These are phyloP conservation scores for Phlebiopsis gigantea DNA, from an alignment of 768 basidiomycete genomes.

Conservation along the genomic window DNA sequence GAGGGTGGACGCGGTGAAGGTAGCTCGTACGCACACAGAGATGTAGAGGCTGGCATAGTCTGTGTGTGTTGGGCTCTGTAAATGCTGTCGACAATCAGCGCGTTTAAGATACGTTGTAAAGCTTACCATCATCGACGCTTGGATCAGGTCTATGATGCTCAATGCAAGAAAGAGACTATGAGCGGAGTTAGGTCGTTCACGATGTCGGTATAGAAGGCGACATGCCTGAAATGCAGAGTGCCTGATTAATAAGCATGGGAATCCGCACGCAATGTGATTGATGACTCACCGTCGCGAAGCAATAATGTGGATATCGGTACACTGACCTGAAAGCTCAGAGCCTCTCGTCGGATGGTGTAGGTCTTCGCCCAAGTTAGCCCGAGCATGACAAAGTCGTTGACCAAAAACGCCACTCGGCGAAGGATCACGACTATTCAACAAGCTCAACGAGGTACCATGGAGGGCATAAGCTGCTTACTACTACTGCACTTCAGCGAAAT, in stretches of 20 bases:
- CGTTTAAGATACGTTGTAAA: background rate
- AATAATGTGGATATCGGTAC: slow-evolving; percentile 4
- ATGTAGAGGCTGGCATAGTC: background rate
- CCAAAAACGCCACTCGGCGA: background rate
- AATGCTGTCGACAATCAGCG: background rate
- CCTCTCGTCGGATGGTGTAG: slow-evolving; percentile 1
- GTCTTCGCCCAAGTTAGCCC: slow-evolving; percentile 13
- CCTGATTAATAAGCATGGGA: no score
- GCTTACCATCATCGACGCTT: background rate
- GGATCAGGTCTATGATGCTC: background rate
- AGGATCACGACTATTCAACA: background rate
- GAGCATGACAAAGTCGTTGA: background rate
- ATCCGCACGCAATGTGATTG: no score
- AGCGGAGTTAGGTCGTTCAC: no score
- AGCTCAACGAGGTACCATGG: background rate
- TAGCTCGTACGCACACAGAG: background rate
- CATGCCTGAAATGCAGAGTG: slow-evolving; percentile 9
- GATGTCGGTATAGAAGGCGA: background rate
- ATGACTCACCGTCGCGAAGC: slow-evolving; percentile 6
- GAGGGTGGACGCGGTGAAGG: background rate
- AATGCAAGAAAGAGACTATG: background rate
- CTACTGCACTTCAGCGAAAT: background rate
- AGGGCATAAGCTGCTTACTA: background rate
- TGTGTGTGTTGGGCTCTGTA: background rate
- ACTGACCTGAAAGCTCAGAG: background rate